Base-by-base conservation (phyloP, 2,329 filamentous ascomycete species). In the Taxawa tesnikishii region DNA sequence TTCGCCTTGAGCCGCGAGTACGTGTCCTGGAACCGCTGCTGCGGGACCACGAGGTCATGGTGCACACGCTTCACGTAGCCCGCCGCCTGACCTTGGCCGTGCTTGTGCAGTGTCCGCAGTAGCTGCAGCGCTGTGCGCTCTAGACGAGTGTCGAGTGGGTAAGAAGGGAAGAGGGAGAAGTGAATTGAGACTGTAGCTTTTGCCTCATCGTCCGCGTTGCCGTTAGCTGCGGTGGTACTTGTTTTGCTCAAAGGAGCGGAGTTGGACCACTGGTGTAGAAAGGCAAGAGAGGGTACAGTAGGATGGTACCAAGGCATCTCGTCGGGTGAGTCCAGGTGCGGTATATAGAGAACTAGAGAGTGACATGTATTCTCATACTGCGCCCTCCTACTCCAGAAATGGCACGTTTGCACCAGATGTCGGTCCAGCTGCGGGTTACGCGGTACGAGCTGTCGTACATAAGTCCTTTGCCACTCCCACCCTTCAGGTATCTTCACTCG, bases 271-370 rank as follows among this genome's bases (percentile, higher is more conserved):
- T 71, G 70, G 54, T 92, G 83, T 6, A 85, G 59, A 43, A 90
- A 87, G 4, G 77, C 83, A 15, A 94, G 65, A 9, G 73, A 74
- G 31, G 67, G 68, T 14, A 93, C 77, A 32, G 70, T 66, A 14
- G 88, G 88, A 50, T 94, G 87, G 55, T 94, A 96, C 57, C 81
- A 94, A 1, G 88, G 88, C 39, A 90, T 68, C 3, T 79, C 69
- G 10, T 70, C 63, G 8, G 68, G 59, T 2, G 60, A 60, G 18
- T 65, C 53, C 6, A 74, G 65, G 54, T 94, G 85, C 6, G 88
- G 84, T 5, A 81, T 65, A 51, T 92, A 94, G 19, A 92, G 55
- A 11, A 93, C 73, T 32, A 88, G 57, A 18, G 66, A 70, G 17
- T 58, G 56, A 24, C 59, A 50, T 3, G 47, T 33, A 15, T 49